Evolutionary conservation across 169 alveolate genomes (phyloP).

Genomic region (Plasmodium fragile): DNA sequence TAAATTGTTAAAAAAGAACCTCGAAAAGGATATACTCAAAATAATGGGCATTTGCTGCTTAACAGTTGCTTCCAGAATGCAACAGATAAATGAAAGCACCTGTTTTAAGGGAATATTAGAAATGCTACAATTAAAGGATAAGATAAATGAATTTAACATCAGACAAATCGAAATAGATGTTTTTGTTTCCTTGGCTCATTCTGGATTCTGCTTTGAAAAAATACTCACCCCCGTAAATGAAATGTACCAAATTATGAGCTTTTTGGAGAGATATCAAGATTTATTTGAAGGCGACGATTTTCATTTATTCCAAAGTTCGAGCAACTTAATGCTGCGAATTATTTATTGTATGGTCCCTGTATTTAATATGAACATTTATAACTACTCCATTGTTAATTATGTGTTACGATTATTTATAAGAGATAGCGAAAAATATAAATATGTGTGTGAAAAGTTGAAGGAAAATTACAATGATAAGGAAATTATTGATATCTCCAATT

Average conservation of each 20-base stretch:
- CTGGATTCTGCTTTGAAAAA: constrained; percentile 76
- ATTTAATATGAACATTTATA: constrained; percentile 70
- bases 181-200: constrained; percentile 68
- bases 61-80: constrained; percentile 77
- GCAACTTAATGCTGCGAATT: constrained; percentile 68
- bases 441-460: constrained; percentile 35
- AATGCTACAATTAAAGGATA: constrained; percentile 32
- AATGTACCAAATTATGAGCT: constrained; percentile 42
- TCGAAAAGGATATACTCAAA: constrained; percentile 52
- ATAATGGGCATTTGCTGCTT: constrained; percentile 76
- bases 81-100: constrained; percentile 70
- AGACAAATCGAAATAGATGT: constrained; percentile 74
- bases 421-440: constrained; percentile 55
- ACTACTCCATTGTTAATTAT: constrained; percentile 71
- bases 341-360: constrained; percentile 76
- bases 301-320: constrained; percentile 30
- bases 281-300: constrained; percentile 41
- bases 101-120: constrained; percentile 66
- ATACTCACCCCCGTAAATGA: constrained; percentile 72
- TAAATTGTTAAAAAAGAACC: constrained; percentile 57
- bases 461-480: constrained; percentile 50
- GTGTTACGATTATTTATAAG: constrained; percentile 35
- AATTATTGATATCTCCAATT: constrained; percentile 56
- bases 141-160: constrained; percentile 55
- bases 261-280: constrained; percentile 27